These are phyloP conservation scores for Tylopilus felleus DNA, from an alignment of 768 basidiomycete species.

Conservation along the genomic window DNA sequence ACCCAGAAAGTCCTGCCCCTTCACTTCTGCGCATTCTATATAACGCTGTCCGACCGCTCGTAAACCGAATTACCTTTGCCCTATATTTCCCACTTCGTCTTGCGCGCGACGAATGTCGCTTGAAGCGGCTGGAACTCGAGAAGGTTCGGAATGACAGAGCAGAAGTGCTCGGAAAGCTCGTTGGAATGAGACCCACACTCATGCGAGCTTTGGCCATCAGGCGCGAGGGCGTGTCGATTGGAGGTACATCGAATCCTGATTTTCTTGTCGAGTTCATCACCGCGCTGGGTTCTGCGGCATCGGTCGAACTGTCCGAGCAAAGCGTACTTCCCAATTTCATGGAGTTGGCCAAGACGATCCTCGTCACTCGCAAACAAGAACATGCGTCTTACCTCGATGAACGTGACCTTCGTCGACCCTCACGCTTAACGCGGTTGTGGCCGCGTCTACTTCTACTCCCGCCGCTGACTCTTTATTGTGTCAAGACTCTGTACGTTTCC, in stretches of 20 bases:
- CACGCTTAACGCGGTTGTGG: slow-evolving; percentile 70
- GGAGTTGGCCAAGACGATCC: slow-evolving; percentile 17
- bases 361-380: slow-evolving; percentile 28
- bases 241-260: slow-evolving; percentile 5
- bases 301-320: slow-evolving; percentile 12
- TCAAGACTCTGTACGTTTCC: slow-evolving; percentile 53
- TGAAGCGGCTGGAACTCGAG: slow-evolving; percentile 58
- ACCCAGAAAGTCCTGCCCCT: slow-evolving; percentile 6
- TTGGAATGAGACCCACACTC: slow-evolving; percentile 50
- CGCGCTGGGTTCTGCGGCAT: slow-evolving; percentile 17
- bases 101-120: slow-evolving; percentile 61
- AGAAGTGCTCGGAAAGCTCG: slow-evolving; percentile 59
- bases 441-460: slow-evolving; percentile 78
- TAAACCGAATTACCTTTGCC: slow-evolving; percentile 8
- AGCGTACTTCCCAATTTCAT: slow-evolving; percentile 12
- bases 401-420: slow-evolving; percentile 59
- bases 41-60: slow-evolving; percentile 8
- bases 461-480: slow-evolving; percentile 53
- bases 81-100: slow-evolving; percentile 56
- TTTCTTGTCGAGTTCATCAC: slow-evolving; percentile 24
- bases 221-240: background rate
- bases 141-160: slow-evolving; percentile 67
- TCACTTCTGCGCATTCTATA: slow-evolving; percentile 8
- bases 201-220: slow-evolving; percentile 29
- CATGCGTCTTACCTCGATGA: slow-evolving; percentile 30